phyloP scores from a whole-genome alignment of 345 rosid species.

The Ceriops decandra region DNA sequence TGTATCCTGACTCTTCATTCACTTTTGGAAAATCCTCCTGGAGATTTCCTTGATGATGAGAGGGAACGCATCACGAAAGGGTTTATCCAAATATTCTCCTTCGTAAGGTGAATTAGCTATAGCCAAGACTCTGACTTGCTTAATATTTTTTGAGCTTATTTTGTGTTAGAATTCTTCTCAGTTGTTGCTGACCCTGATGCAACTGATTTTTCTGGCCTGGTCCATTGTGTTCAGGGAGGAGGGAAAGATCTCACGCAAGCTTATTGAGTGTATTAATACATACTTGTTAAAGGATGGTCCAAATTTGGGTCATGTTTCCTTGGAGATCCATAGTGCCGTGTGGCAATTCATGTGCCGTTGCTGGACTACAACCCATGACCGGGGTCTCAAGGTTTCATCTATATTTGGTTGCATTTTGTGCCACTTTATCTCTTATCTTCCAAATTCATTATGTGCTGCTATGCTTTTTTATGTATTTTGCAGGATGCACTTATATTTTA shows the following conservation, averaged over 20 bases:
- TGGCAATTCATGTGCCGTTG: conserved; percentile 55
- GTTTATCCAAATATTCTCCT: conserved; percentile 61
- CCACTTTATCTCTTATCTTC: conserved; percentile 7
- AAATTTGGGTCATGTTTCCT: conserved; percentile 60
- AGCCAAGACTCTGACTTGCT: neutral
- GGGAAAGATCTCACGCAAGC: conserved; percentile 85
- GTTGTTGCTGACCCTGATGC: conserved; percentile 9
- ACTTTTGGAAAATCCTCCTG: conserved; percentile 81
- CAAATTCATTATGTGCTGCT: neutral
- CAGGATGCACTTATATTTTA: conserved; percentile 74
- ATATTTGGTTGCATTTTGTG: conserved; percentile 2
- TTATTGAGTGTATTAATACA: conserved; percentile 73
- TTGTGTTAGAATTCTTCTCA: neutral
- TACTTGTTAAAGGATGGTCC: conserved; percentile 84
- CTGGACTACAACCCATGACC: conserved; percentile 77
- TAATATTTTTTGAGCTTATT: conserved; percentile 17
- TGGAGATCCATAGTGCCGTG: conserved; percentile 65
- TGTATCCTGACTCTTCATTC: conserved; percentile 64
- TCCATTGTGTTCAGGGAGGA: conserved; percentile 63
- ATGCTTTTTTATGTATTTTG: conserved; percentile 14
- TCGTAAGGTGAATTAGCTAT: conserved; percentile 46
- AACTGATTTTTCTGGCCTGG: conserved; percentile 15
- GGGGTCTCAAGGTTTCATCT: conserved; percentile 60
- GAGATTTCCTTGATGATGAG: conserved; percentile 67
- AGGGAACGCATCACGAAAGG: conserved; percentile 62